Base-by-base conservation (phyloP, 2,329 filamentous ascomycete species). In the Aspergillus intermedius region DNA sequence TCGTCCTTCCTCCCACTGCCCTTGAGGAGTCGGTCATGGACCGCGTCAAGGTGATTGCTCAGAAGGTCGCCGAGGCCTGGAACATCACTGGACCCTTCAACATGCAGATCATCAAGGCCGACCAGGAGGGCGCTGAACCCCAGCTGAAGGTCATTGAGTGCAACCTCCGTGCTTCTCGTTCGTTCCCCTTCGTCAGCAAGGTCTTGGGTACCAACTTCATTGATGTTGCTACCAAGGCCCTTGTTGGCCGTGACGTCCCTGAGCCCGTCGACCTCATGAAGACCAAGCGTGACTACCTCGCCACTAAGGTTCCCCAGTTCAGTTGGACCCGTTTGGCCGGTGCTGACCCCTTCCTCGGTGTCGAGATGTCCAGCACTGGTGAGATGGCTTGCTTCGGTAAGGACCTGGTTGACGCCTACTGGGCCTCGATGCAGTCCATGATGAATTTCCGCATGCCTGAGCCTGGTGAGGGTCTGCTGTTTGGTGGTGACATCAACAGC, bases 391-490 rank as follows among this genome's bases (percentile, higher is more conserved):
- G 93, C 77, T 98, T 98, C 74, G 93, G 93, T 55, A 95, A 93
- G 76, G 80, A 96, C 65, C 81, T 98, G 9, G 80, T 97, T 44
- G 93, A 98, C 70, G 93, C 93, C 47, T 98, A 98, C 82, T 98
- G 93, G 93, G 80, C 91, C 22, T 94, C 91, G 15, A 78, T 95
- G 53, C 93, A 98, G 74, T 93, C 89, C 17, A 91, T 88, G 62
- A 98, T 97, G 91, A 98, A 97, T 82, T 97, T 97, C 88, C 88
- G 91, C 60, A 82, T 96, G 63, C 93, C 93, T 40, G 86, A 94
- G 70, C 88, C 90, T 46, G 93, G 93, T 57, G 90, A 96, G 78
- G 91, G 93, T 74, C 84, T 98, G 50, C 84, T 98, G 46, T 88
- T 98, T 57, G 93, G 93, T 56, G 93, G 93, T 60, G 88, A 96